Evolutionary conservation across 306 rosid species (phyloP).

Genomic region (Mucuna pruriens): DNA sequence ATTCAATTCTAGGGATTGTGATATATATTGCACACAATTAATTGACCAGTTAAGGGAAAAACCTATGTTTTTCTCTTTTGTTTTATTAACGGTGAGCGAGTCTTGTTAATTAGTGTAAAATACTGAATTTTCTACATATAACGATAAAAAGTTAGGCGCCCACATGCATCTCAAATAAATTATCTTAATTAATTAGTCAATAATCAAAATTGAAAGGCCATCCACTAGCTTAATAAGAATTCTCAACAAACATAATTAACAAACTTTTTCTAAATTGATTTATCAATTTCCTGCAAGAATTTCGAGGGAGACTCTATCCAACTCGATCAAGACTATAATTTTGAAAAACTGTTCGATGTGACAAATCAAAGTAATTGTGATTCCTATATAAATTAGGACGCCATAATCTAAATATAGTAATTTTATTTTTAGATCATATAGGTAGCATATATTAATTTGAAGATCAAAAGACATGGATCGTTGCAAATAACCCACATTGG

Average conservation of each 20-base stretch:
- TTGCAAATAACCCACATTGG: conserved; percentile 60
- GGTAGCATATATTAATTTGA: not conserved
- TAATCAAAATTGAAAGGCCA: conserved; percentile 35
- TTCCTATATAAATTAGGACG: not conserved
- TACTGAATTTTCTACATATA: conserved; percentile 33
- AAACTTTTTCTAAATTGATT: not conserved
- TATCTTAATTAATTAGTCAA: conserved; percentile 34
- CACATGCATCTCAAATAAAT: not conserved
- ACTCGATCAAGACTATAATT: not conserved
- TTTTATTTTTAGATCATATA: not conserved
- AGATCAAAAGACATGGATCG: not conserved
- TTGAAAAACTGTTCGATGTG: not conserved
- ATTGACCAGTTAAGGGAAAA: not conserved
- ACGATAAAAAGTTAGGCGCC: conserved; percentile 45
- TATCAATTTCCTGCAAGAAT: not conserved
- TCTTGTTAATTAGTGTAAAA: not conserved
- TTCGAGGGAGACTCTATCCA: not conserved
- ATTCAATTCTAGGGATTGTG: not conserved
- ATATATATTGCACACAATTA: not conserved
- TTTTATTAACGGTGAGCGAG: not conserved
- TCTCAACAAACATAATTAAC: not conserved
- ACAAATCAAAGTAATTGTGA: not conserved
- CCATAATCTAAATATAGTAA: not conserved
- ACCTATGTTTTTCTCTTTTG: not conserved
- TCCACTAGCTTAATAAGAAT: not conserved